Conservation (phyloP, 192 early-diverging fungal genomes). For the Gorgonomyces haynaldii region DNA sequence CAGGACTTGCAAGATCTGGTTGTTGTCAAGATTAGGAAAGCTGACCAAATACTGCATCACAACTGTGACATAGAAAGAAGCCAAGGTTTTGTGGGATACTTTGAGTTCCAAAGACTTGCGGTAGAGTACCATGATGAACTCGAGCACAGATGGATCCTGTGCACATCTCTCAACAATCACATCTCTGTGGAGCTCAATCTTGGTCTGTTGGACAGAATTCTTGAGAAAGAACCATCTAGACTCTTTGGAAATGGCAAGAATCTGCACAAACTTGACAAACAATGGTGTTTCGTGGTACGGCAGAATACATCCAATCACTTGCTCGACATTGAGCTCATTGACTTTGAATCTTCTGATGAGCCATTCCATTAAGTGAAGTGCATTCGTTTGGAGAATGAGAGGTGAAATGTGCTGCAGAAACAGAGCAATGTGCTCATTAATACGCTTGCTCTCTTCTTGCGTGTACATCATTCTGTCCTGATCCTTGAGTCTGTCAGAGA, state of each 20-base stretch:
- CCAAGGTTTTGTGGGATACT: conserved; percentile 20
- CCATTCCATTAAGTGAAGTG: conserved; percentile 87
- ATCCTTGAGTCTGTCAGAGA: conserved; percentile 67
- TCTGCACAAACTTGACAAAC: conserved; percentile 71
- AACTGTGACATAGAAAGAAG: conserved; percentile 54
- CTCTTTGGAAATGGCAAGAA: conserved; percentile 55
- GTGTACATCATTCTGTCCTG: conserved; percentile 65
- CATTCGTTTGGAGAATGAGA: conserved; percentile 70
- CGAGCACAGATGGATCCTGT: conserved; percentile 57
- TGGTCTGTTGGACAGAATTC: conserved; percentile 37
- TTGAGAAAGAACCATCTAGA: conserved; percentile 49
- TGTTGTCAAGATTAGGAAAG: conserved; percentile 32
- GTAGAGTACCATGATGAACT: conserved; percentile 50
- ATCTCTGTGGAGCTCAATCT: conserved; percentile 52
- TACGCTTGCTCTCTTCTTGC: conserved; percentile 61
- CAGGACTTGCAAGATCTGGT: conserved; percentile 38
- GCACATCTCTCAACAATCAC: conserved; percentile 58
- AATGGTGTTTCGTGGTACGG: conserved; percentile 90
- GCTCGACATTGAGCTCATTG: conserved; percentile 76
- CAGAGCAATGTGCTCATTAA: conserved; percentile 61
- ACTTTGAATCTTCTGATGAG: conserved; percentile 74
- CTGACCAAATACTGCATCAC: conserved; percentile 43
- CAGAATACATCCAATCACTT: conserved; percentile 61
- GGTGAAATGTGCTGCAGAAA: conserved; percentile 75
- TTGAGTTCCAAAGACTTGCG: conserved; percentile 16